These are phyloP conservation scores for Aspergillus versicolor DNA, from an alignment of 2,329 filamentous ascomycete genomes.

Conservation along the genomic window DNA sequence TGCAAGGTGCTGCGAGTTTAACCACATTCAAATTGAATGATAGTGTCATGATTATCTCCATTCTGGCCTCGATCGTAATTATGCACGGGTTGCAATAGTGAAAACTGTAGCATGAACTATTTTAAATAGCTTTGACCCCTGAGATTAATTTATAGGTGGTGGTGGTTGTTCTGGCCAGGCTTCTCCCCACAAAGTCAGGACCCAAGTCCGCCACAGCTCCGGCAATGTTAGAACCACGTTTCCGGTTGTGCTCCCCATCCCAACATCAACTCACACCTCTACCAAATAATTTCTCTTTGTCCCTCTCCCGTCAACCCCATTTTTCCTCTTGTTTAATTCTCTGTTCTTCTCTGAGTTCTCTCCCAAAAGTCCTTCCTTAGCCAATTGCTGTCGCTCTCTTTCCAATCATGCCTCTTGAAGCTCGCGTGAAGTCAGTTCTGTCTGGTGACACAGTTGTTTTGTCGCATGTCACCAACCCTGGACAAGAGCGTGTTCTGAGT, in stretches of 20 bases:
- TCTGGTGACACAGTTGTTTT: slow-evolving; percentile 91
- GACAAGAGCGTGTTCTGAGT: slow-evolving; percentile 81
- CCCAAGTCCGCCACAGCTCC: slow-evolving; percentile 27
- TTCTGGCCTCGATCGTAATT: not conserved
- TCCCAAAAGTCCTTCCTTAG: slow-evolving; percentile 4
- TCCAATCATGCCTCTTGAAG: slow-evolving; percentile 46
- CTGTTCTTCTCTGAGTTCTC: slow-evolving; percentile 9
- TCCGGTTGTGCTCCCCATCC: slow-evolving; percentile 21
- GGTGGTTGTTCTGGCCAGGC: slow-evolving; percentile 4
- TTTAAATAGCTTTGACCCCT: not conserved
- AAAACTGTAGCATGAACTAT: not conserved
- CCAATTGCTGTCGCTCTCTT: slow-evolving; percentile 13
- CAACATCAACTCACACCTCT: slow-evolving; percentile 11
- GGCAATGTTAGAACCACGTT: slow-evolving; percentile 31
- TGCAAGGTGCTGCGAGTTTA: slow-evolving; percentile 5
- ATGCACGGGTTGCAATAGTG: too few species aligned
- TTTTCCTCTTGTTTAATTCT: not conserved
- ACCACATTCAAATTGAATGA: slow-evolving; percentile 10
- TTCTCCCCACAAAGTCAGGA: slow-evolving; percentile 25
- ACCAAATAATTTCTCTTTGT: slow-evolving; percentile 14
- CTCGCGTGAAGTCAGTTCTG: slow-evolving; percentile 87
- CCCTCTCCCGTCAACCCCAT: not conserved
- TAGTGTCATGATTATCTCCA: not conserved
- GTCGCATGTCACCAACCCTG: slow-evolving; percentile 75
- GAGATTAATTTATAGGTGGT: not conserved